Base-by-base conservation (phyloP, 805 yeast genomes). In the Ogataea zsoltii region DNA sequence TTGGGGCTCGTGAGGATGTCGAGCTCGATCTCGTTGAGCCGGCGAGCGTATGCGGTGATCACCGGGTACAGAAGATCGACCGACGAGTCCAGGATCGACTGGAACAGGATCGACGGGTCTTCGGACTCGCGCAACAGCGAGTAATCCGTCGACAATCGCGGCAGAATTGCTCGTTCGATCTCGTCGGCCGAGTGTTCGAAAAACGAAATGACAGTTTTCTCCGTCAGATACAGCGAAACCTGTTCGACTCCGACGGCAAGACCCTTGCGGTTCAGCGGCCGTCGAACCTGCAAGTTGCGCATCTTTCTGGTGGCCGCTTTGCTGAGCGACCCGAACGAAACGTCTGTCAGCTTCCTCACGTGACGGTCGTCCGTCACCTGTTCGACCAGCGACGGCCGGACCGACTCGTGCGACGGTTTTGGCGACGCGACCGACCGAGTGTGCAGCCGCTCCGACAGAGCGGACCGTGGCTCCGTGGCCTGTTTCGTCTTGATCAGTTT, bases 141-240 rank as follows among this genome's bases (percentile, higher is more conserved):
- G 29, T 71, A 68, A 3, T 66, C 69, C 1, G 76, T 61, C 31
- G 69, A 57, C 28, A 80, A 63, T 19, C 85, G 67, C 2, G 75
- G 61, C 21, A 79, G 60, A 10, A 80, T 70, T 1, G 85, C 83
- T 29, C 65, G 64, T 44, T 75, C 80, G 18, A 80, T 69, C 38
- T 76, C 79, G 36, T 71, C 69, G 4, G 80, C 82, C 4, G 79
- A 70, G 48, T 77, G 74, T 55, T 80, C 85, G 56, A 80, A 80
- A 50, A 80, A 77, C 0, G 84, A 70, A 3, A 80, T 69, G 11
- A 80, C 75, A 0, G 72, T 68, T 38, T 72, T 67, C 6, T 66
- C 59, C 14, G 74, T 62, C 14, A 80, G 47, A 48, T 74, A 80
- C 38, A 79, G 58, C 0, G 83, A 75, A 2, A 75, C 76, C 55